phyloP scores from a whole-genome alignment of 1,284 basidiomycete genomes.

The Fomitopsis schrenkii region DNA sequence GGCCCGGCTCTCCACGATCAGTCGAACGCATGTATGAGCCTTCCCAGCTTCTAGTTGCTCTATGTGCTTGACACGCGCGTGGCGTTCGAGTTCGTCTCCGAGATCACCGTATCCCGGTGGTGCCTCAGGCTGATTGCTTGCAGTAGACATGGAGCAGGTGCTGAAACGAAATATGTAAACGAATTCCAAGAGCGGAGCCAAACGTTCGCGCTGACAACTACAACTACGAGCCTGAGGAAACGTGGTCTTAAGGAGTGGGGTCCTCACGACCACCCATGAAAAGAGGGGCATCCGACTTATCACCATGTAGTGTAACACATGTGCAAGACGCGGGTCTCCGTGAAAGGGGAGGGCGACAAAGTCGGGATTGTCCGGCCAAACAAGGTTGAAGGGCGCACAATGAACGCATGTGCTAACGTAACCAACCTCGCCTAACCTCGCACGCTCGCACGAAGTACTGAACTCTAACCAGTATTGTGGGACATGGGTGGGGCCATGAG shows the following conservation, averaged over 20 bases:
- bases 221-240: no score
- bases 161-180: not conserved
- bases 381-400: not conserved
- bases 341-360: not conserved
- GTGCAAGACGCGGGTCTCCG: not conserved
- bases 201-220: no score
- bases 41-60: conserved; percentile 38
- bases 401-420: not conserved
- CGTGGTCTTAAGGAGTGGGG: no score
- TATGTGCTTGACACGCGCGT: conserved; percentile 24
- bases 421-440: not conserved
- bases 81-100: not conserved
- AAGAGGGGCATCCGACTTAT: no score
- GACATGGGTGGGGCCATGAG: not conserved
- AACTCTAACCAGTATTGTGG: not conserved
- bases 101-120: conserved; percentile 12
- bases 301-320: no score
- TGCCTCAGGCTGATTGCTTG: not conserved
- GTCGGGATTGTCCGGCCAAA: not conserved
- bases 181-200: no score
- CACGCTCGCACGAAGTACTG: not conserved
- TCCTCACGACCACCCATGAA: no score
- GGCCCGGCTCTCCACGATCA: conserved; percentile 27
- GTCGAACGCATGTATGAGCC: conserved; percentile 28
- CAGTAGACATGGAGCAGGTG: not conserved